These are phyloP conservation scores for Oemleria cerasiformis DNA, from an alignment of 306 rosid genomes.

Conservation along the genomic window DNA sequence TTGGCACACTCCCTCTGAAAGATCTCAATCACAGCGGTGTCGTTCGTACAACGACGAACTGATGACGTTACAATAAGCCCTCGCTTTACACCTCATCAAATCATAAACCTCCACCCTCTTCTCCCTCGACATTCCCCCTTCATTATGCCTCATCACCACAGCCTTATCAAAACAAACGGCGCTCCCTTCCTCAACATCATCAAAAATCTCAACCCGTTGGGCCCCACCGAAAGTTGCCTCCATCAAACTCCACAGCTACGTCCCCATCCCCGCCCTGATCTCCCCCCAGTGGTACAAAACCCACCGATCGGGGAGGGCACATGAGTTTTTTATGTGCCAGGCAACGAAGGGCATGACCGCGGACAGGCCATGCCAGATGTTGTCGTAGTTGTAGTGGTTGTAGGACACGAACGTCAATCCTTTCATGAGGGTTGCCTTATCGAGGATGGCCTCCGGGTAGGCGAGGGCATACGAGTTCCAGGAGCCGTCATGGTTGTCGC, in stretches of 20 bases:
- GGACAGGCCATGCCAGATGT: slow-evolving; percentile 64
- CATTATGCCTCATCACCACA: slow-evolving; percentile 70
- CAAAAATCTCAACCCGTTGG: slow-evolving; percentile 37
- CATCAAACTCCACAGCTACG: slow-evolving; percentile 42
- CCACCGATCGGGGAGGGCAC: slow-evolving; percentile 46
- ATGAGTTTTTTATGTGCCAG: slow-evolving; percentile 44
- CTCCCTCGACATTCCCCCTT: slow-evolving; percentile 67
- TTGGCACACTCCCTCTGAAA: slow-evolving; percentile 46
- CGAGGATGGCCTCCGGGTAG: slow-evolving; percentile 53
- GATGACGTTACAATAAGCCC: slow-evolving; percentile 46
- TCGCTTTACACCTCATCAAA: slow-evolving; percentile 63
- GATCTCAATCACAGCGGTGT: slow-evolving; percentile 33
- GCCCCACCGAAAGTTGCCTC: slow-evolving; percentile 52
- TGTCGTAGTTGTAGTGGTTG: slow-evolving; percentile 57
- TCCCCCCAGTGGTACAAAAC: slow-evolving; percentile 68
- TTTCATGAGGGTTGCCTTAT: slow-evolving; percentile 45
- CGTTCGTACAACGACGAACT: too few relatives aligned
- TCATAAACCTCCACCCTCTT: slow-evolving; percentile 57
- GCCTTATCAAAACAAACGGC: slow-evolving; percentile 66
- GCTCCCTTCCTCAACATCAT: slow-evolving; percentile 22
- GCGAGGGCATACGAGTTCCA: slow-evolving; percentile 65
- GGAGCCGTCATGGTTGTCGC: slow-evolving; percentile 55
- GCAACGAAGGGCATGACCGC: slow-evolving; percentile 63
- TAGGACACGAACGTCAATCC: slow-evolving; percentile 66
- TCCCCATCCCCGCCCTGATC: slow-evolving; percentile 46